Evolutionary conservation across 257 asterid species (phyloP), one percentile per base, ranked within the genome.

Genomic region (Petrea volubilis): DNA sequence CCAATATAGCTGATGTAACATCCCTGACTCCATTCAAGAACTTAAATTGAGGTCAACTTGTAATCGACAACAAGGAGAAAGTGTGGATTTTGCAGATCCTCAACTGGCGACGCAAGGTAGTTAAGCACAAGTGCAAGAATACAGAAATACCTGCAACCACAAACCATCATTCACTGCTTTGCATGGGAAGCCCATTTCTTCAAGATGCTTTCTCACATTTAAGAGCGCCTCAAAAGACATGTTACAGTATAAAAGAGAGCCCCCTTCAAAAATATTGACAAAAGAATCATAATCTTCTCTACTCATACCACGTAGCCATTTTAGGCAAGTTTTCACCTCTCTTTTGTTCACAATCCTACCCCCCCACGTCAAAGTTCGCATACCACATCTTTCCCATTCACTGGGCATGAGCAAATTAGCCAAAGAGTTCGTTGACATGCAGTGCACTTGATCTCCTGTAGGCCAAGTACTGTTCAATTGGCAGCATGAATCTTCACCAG

Each of bases 141-240:
- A 60, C 55, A 67, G 80, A 46, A 20, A 78, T 63, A 94, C 97
- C 99, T 94, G 97, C 79, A 94, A 82, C 99, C 99, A 94, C 68
- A 92, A 85, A 74, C 97, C 99, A 80, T 91, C 99, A 80, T 94
- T 90, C 80, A 89, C 90, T 68, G 97, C 95, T 86, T 92, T 91
- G 95, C 99, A 88, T 68, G 98, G 97, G 77, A 91, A 94, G 69
- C 92, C 98, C 89, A 91, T 77, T 81, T 94, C 99, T 83, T 94
- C 99, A 71, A 94, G 98, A 84, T 82, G 96, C 80, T 84, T 94
- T 84, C 96, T 88, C 55, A 86, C 95, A 84, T 82, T 85, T 70
- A 94, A 82, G 77, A 94, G 95, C 47, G 93, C 90, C 84, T 94
- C 99, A 77, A 94, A 94, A 61, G 99, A 88, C 99, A 91, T 94